Evolutionary conservation across 352 stramenopile species (phyloP).

Genomic region (Thraustochytrium striatum): DNA sequence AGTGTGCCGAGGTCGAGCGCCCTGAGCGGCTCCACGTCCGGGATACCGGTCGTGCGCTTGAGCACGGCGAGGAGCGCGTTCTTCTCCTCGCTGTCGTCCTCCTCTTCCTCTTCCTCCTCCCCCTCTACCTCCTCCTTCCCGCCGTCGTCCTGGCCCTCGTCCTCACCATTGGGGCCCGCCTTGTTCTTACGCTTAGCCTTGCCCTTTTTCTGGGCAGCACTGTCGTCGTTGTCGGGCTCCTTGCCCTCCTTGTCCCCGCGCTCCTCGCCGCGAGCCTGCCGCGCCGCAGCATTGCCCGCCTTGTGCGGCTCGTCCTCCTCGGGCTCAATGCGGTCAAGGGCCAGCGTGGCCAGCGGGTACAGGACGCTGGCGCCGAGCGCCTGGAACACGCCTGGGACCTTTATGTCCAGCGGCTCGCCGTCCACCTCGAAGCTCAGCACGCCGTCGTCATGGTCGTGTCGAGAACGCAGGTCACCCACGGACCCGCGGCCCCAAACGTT

Average conservation of each 20-base stretch:
- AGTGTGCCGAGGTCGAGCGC: background rate
- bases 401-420: background rate
- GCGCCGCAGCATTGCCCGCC: background rate
- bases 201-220: background rate
- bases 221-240: background rate
- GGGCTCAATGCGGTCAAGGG: background rate
- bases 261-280: background rate
- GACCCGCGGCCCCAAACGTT: conserved; percentile 36
- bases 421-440: conserved; percentile 24
- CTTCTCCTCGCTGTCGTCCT: conserved; percentile 26
- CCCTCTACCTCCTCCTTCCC: background rate
- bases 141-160: background rate
- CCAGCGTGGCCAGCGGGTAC: conserved; percentile 8
- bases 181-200: background rate
- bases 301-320: background rate
- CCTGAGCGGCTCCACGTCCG: background rate
- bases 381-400: conserved; percentile 1
- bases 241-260: background rate
- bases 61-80: conserved; percentile 19
- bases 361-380: conserved; percentile 3
- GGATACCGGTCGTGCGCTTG: background rate
- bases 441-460: conserved; percentile 23
- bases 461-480: conserved; percentile 28
- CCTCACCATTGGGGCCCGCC: background rate
- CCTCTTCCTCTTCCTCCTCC: background rate